Conservation (phyloP, 73 alveolate species). For the Paramecium pentaurelia region DNA sequence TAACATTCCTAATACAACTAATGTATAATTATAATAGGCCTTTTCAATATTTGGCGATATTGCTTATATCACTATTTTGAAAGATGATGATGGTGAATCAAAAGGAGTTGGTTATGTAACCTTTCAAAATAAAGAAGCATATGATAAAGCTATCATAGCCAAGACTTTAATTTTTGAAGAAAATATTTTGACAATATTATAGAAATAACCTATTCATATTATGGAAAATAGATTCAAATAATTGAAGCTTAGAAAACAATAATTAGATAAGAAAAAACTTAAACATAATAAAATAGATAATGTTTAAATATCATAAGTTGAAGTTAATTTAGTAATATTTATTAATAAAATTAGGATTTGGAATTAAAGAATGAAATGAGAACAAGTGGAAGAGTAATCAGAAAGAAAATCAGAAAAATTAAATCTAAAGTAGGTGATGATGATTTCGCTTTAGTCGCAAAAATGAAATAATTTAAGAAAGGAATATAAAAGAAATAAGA, state of each 20-base stretch:
- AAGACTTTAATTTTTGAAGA: not conserved
- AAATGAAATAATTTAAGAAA: slow-evolving; percentile 7
- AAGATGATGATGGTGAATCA: not conserved
- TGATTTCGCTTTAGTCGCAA: not conserved
- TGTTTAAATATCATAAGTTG: not conserved
- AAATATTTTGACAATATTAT: not conserved
- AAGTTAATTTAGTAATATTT: not conserved
- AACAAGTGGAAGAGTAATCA: slow-evolving; percentile 14
- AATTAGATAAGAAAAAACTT: not conserved
- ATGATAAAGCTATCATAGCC: slow-evolving; percentile 7
- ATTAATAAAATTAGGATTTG: not conserved
- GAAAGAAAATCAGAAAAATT: slow-evolving; percentile 7
- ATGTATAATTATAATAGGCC: not conserved
- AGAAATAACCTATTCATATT: not conserved
- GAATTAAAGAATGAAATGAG: slow-evolving; percentile 47
- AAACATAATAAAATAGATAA: not conserved
- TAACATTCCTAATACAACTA: slow-evolving; percentile 6
- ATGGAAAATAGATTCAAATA: slow-evolving; percentile 1
- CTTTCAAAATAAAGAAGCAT: not conserved
- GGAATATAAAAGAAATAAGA: slow-evolving; percentile 17
- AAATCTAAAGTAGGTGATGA: not conserved
- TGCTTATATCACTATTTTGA: not conserved
- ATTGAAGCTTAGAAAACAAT: not conserved
- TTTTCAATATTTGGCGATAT: slow-evolving; percentile 32
- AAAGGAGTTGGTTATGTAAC: slow-evolving; percentile 6